Evolutionary conservation across 2,329 filamentous ascomycete genomes (phyloP).

Genomic region (Aureobasidium sp.): DNA sequence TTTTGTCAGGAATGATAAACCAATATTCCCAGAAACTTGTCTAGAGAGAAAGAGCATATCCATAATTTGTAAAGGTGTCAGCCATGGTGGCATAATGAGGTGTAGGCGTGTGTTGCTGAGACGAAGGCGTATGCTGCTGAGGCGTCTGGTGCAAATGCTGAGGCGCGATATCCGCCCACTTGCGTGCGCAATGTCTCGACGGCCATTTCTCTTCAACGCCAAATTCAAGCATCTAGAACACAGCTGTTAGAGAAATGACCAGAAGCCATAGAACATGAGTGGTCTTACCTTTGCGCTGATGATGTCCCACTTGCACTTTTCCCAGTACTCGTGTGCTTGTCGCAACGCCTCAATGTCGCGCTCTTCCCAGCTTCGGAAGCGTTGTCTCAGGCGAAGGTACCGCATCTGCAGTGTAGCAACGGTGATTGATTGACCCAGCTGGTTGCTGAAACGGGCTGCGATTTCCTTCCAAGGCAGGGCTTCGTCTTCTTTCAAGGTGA

Average conservation of each 20-base stretch:
- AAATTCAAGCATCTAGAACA: constrained; percentile 48
- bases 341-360: constrained; percentile 40
- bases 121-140: constrained; percentile 16
- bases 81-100: neutral
- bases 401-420: constrained; percentile 48
- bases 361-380: constrained; percentile 44
- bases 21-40: neutral
- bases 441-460: constrained; percentile 39
- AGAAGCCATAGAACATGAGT: too few relatives aligned
- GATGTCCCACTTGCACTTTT: constrained; percentile 46
- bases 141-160: constrained; percentile 9
- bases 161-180: constrained; percentile 41
- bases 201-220: constrained; percentile 44
- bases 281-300: constrained; percentile 44
- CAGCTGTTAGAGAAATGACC: too few relatives aligned
- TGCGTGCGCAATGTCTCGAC: constrained; percentile 40
- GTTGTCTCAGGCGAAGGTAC: constrained; percentile 42
- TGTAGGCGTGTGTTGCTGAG: constrained; percentile 1
- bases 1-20: too few relatives aligned
- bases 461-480: constrained; percentile 48
- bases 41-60: neutral
- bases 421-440: constrained; percentile 37
- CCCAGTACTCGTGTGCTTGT: constrained; percentile 45
- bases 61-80: neutral
- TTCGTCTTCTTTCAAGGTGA: constrained; percentile 45